A percentile compares a stretch with the other conserved stretches of the same genome.
These are phyloP conservation scores for Leccinum subrobustum DNA, from an alignment of 1,284 basidiomycete genomes.

Conservation along the genomic window DNA sequence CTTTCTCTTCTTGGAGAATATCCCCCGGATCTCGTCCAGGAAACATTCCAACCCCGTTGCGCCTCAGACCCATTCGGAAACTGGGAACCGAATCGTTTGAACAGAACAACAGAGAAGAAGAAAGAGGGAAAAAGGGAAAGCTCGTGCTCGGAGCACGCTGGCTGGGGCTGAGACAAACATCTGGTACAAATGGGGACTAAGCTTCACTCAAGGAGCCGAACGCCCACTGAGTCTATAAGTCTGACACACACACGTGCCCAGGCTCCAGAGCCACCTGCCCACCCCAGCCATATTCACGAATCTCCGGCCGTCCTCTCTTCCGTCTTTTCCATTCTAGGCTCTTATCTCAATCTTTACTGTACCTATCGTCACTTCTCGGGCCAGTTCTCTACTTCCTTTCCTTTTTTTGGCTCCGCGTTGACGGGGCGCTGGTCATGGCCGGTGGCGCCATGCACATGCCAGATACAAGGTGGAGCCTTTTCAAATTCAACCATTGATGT, in stretches of 20 bases:
- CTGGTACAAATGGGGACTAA: background rate
- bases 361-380: background rate
- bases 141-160: background rate
- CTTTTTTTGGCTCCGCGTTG: background rate
- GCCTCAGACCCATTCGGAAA: conserved; percentile 23
- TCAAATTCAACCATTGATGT: conserved; percentile 18
- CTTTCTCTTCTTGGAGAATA: background rate
- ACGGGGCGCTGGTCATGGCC: background rate
- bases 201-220: background rate
- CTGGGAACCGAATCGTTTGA: conserved; percentile 3
- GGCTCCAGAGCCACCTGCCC: background rate
- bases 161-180: background rate
- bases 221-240: conserved; percentile 6
- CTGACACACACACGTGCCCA: conserved; percentile 17
- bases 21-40: conserved; percentile 6
- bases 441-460: background rate
- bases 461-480: conserved; percentile 23
- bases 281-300: background rate
- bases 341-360: background rate
- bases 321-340: background rate
- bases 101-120: background rate
- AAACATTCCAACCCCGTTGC: conserved; percentile 1
- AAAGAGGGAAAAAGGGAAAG: background rate
- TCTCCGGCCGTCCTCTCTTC: background rate
- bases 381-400: background rate